These are phyloP conservation scores for Acorus gramineus DNA, from an alignment of 106 monocot genomes.

Conservation along the genomic window DNA sequence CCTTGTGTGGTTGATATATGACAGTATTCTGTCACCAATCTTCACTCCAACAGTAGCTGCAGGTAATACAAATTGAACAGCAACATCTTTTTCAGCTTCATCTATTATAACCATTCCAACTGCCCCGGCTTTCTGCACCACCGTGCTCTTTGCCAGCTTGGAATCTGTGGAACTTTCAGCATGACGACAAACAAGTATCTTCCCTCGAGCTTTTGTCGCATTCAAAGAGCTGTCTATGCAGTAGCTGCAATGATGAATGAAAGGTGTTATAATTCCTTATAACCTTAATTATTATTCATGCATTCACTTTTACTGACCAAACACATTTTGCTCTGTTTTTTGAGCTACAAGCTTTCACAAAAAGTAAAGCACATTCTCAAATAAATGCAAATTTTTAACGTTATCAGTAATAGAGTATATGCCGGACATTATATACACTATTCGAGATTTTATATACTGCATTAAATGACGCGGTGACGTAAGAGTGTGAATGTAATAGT, in stretches of 20 bases:
- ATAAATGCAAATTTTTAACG: too few species aligned
- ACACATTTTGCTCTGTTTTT: too few species aligned
- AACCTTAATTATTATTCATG: too few species aligned
- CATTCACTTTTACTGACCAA: too few species aligned
- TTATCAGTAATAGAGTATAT: too few species aligned
- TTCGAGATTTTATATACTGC: too few species aligned
- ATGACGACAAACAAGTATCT: conserved; percentile 61
- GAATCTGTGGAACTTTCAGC: conserved; percentile 61
- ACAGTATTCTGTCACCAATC: conserved; percentile 49
- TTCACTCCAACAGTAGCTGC: conserved; percentile 39
- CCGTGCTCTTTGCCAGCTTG: conserved; percentile 52
- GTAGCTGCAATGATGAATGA: conserved; percentile 28
- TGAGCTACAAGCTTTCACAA: too few species aligned
- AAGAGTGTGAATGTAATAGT: background rate
- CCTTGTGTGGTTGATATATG: conserved; percentile 73
- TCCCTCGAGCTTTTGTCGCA: conserved; percentile 57
- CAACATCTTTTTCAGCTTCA: conserved; percentile 54
- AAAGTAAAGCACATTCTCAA: too few species aligned
- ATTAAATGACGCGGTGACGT: too few species aligned
- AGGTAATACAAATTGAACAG: conserved; percentile 61
- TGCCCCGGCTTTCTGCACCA: conserved; percentile 62
- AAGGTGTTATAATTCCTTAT: too few species aligned
- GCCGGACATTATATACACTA: too few species aligned
- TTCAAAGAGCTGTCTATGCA: conserved; percentile 87
- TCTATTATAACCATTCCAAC: conserved; percentile 89